Conservation (phyloP, 495 filamentous ascomycete genomes). For the Penicillium waksmanii region DNA sequence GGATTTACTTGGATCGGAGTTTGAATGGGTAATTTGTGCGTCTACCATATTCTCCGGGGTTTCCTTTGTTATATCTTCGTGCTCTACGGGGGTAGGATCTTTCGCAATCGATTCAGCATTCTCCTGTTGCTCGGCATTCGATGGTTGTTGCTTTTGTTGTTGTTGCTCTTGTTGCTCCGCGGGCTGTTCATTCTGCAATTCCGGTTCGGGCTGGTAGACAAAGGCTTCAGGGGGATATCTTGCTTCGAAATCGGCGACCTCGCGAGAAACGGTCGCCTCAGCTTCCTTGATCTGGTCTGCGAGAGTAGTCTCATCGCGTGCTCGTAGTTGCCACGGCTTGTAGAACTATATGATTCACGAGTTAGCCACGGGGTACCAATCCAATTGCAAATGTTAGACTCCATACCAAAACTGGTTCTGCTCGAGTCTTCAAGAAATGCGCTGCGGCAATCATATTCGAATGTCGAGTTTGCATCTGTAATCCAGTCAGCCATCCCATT, state of each 20-base stretch:
- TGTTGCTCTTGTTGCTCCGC: conserved; percentile 13
- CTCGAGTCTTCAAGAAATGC: conserved; percentile 71
- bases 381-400: too few species aligned
- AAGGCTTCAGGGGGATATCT: conserved; percentile 34
- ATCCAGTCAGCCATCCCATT: conserved; percentile 2
- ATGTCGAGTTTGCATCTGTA: conserved; percentile 81
- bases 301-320: conserved; percentile 64
- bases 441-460: conserved; percentile 71
- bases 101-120: conserved; percentile 1
- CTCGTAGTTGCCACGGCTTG: conserved; percentile 78
- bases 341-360: conserved; percentile 67
- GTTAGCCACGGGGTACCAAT: conserved; percentile 10
- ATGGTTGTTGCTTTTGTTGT: conserved; percentile 9
- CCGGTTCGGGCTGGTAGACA: conserved; percentile 15
- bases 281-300: conserved; percentile 61
- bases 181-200: conserved; percentile 16
- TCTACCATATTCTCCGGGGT: conserved; percentile 31
- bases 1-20: conserved; percentile 22
- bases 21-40: conserved; percentile 29
- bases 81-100: conserved; percentile 16
- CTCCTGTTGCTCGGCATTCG: neutral
- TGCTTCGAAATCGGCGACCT: conserved; percentile 54
- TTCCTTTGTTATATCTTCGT: conserved; percentile 25
- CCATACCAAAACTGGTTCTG: conserved; percentile 78
- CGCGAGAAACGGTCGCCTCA: conserved; percentile 52